Evolutionary conservation across 169 alveolate genomes (phyloP), one percentile per base, ranked within the genome.

Genomic region (Babesia divergens): DNA sequence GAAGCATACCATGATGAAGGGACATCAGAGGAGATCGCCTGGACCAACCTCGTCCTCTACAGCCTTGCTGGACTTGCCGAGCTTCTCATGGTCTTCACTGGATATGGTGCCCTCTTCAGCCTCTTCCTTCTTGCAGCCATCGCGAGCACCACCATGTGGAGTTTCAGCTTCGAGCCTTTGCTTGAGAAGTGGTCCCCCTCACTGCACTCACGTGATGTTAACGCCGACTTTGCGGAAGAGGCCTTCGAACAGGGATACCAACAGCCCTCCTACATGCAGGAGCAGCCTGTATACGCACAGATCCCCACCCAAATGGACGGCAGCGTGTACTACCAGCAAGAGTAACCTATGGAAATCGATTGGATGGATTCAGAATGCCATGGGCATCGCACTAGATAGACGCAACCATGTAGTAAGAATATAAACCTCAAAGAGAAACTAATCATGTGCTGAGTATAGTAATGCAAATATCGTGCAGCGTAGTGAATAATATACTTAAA

Each of bases 1-100:
- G 95, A 91, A 74, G 94, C 90, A 43, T 91, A 91, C 60, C 95
- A 91, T 43, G 95, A 91, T 55, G 94, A 91, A 70, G 95, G 95
- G 16, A 90, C 95, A 26, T 84, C 89, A 47, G 95, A 91, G 74
- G 95, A 91, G 29, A 70, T 79, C 22, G 95, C 94, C 37, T 91
- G 95, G 95, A 79, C 87, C 46, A 87, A 84, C 68, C 65, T 91
- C 58, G 71, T 84, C 13, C 84, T 91, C n/a, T 91, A 84, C 86
- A 51, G 83, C 60, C 64, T 90, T 22, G 94, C 95, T 0, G 95
- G 94, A 1, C 60, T 88, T 35, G 88, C 95, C 40, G 95, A 91
- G 65, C 55, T 91, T 22, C 54, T 91, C 43, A 90, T 90, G 95
- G 94, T 91, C 7, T 90, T 90, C 82, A 86, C 95, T 55, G 93